A percentile compares a stretch with the other conserved stretches of the same genome.
Evolutionary conservation across 768 basidiomycete genomes (phyloP).

Genomic region (Boletus sensibilis): DNA sequence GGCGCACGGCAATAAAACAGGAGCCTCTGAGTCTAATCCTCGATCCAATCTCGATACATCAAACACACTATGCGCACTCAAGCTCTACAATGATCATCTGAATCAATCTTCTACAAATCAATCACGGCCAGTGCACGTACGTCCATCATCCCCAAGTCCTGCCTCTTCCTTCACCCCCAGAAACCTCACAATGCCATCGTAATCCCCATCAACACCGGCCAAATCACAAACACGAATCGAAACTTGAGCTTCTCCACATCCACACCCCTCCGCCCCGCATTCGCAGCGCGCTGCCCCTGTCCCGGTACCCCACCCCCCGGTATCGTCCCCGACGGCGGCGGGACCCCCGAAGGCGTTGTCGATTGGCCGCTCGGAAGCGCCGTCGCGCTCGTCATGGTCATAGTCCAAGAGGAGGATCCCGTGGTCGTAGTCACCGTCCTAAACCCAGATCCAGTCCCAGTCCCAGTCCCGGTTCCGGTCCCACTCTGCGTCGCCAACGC

Average conservation of each 20-base stretch:
- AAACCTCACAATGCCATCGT: constrained; percentile 49
- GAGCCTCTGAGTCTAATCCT: no score
- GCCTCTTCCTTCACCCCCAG: no score
- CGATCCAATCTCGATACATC: no score
- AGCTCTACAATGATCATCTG: no score
- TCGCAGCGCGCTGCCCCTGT: constrained; percentile 13
- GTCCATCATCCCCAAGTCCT: no score
- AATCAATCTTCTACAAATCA: no score
- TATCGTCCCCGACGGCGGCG: constrained; percentile 11
- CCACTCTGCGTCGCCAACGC: constrained; percentile 9
- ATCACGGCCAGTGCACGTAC: no score
- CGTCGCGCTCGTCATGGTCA: neutral
- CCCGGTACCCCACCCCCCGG: neutral
- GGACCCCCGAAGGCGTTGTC: constrained; percentile 1
- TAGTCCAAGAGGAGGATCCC: constrained; percentile 6
- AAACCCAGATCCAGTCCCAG: constrained; percentile 2
- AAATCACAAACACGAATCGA: constrained; percentile 49
- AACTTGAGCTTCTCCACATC: constrained; percentile 43
- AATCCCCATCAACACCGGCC: constrained; percentile 56
- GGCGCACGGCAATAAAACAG: no score
- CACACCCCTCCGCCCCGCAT: constrained; percentile 22
- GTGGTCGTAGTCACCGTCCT: constrained; percentile 1
- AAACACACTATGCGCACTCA: no score
- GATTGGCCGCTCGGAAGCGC: neutral
- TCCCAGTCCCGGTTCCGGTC: neutral